Evolutionary conservation across 495 filamentous ascomycete species (phyloP).

Genomic region (Cercophora sp.): DNA sequence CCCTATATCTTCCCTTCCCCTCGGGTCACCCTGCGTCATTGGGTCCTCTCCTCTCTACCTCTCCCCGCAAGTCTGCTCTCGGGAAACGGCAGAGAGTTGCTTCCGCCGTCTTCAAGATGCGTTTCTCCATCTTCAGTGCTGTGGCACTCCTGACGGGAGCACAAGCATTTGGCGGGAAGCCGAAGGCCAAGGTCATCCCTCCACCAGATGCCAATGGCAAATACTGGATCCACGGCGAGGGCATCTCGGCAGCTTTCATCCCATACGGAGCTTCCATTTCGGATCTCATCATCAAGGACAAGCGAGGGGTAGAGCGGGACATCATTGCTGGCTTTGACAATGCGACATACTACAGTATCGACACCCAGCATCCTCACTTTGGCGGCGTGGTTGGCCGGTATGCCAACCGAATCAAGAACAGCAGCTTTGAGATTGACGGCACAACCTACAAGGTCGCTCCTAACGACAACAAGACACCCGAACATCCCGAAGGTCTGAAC

Average conservation of each 20-base stretch:
- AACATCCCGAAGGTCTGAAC: constrained; percentile 50
- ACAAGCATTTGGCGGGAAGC: too few species aligned
- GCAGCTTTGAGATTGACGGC: constrained; percentile 69
- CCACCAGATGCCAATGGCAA: constrained; percentile 49
- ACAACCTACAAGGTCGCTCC: constrained; percentile 56
- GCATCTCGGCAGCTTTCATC: constrained; percentile 71
- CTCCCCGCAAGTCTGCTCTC: too few species aligned
- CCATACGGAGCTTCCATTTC: constrained; percentile 75
- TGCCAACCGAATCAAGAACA: constrained; percentile 85
- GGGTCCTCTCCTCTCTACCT: too few species aligned
- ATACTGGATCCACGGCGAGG: constrained; percentile 68
- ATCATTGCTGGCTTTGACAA: constrained; percentile 78
- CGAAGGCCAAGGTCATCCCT: neutral
- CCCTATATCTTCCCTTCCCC: too few species aligned
- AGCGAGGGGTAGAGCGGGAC: constrained; percentile 59
- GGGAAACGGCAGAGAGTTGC: too few species aligned
- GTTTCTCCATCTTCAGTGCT: too few species aligned
- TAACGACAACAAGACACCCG: constrained; percentile 63
- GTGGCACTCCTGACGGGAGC: too few species aligned
- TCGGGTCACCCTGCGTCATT: too few species aligned
- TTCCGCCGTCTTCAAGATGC: too few species aligned
- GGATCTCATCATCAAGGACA: constrained; percentile 70
- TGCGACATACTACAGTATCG: constrained; percentile 62
- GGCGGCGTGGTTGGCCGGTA: constrained; percentile 77
- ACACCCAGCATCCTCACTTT: constrained; percentile 68